Conservation (phyloP, 2,329 filamentous ascomycete species). For the Fusarium abutilonis region DNA sequence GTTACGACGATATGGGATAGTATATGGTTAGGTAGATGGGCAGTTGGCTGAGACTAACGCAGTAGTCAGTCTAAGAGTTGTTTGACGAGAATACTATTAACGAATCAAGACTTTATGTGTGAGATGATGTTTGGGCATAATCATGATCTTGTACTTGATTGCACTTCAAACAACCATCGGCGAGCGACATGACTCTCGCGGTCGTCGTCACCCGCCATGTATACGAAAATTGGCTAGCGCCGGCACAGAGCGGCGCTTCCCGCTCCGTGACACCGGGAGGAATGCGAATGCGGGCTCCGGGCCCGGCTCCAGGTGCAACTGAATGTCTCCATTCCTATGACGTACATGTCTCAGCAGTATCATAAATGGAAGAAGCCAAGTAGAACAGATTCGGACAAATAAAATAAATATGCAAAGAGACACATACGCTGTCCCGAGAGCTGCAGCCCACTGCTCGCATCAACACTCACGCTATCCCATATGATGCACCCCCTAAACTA, state of each 20-base stretch:
- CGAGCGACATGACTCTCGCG: not conserved
- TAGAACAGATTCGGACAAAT: conserved; percentile 30
- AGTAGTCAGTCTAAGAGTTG: conserved; percentile 7
- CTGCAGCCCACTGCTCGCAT: conserved; percentile 45
- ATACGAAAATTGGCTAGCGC: conserved; percentile 41
- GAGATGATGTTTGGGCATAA: not conserved
- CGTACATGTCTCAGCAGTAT: not conserved
- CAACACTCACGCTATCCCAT: conserved; percentile 29
- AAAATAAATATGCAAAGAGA: conserved; percentile 41
- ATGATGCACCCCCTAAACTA: conserved; percentile 25
- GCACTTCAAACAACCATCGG: not conserved
- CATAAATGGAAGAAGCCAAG: not conserved
- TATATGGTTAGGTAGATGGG: conserved; percentile 15
- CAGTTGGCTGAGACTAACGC: conserved; percentile 4
- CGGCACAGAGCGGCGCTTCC: not conserved
- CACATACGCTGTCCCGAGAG: conserved; percentile 24
- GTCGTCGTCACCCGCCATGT: not conserved
- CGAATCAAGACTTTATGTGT: not conserved
- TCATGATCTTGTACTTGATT: not conserved
- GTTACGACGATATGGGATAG: conserved; percentile 23
- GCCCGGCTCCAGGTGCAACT: not conserved
- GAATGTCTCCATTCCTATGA: conserved; percentile 11
- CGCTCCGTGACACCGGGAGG: not conserved
- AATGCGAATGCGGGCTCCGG: conserved; percentile 29
- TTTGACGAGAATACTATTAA: conserved; percentile 1